Evolutionary conservation across 345 rosid species (phyloP).

Genomic region (Acer campestre): DNA sequence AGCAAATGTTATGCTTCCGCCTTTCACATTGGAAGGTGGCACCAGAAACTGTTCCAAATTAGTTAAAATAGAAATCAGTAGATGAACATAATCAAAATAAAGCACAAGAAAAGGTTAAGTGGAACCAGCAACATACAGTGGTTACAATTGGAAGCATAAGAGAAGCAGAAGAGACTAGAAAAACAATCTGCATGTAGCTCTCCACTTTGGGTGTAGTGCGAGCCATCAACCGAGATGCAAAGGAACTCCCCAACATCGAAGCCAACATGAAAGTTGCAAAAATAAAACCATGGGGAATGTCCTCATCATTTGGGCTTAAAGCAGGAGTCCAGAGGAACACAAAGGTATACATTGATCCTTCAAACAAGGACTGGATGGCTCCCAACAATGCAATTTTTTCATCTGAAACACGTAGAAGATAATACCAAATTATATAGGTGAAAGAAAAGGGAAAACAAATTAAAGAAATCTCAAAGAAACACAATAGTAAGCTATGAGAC

Average conservation of each 20-base stretch:
- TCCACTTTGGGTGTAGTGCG: constrained; percentile 72
- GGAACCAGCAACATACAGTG: constrained; percentile 46
- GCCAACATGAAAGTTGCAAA: constrained; percentile 98
- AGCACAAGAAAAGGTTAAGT: constrained; percentile 9
- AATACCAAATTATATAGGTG: neutral
- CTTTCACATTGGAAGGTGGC: constrained; percentile 65
- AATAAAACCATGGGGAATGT: constrained; percentile 95
- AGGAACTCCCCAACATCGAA: constrained; percentile 96
- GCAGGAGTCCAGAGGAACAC: constrained; percentile 99
- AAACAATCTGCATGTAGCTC: constrained; percentile 93
- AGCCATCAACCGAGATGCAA: constrained; percentile 88
- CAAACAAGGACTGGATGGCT: constrained; percentile 95
- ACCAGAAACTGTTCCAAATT: constrained; percentile 60
- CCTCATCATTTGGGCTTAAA: constrained; percentile 84
- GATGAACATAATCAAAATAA: constrained; percentile 1
- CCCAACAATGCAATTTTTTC: constrained; percentile 95
- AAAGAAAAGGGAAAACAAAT: neutral
- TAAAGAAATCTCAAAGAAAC: neutral
- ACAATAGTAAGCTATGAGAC: neutral
- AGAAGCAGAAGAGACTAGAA: constrained; percentile 63
- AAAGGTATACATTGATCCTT: constrained; percentile 98
- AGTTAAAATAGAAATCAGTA: constrained; percentile 12
- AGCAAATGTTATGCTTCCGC: constrained; percentile 70
- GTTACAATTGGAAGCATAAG: constrained; percentile 81
- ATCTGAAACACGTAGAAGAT: constrained; percentile 47